These are phyloP conservation scores for Clonostachys chloroleuca DNA, from an alignment of 2,329 filamentous ascomycete genomes.

Conservation along the genomic window DNA sequence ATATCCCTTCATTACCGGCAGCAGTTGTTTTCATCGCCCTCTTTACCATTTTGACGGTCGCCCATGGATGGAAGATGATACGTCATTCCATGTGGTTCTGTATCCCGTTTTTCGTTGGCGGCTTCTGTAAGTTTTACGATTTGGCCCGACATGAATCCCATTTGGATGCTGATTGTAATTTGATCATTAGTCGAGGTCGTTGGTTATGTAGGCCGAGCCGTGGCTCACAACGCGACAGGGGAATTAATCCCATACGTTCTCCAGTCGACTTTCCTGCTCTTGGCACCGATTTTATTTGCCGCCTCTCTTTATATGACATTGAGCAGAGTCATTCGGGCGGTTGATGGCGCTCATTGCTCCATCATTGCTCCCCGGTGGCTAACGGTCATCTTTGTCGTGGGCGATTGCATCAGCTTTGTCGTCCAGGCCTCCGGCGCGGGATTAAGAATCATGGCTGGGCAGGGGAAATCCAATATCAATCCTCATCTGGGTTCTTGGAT, in stretches of 20 bases:
- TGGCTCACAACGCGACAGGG: conserved; percentile 11
- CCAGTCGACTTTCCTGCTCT: conserved; percentile 28
- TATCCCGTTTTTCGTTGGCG: conserved; percentile 36
- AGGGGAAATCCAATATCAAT: conserved; percentile 9
- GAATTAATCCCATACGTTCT: conserved; percentile 18
- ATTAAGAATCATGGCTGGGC: conserved; percentile 8
- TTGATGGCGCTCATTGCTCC: conserved; percentile 12
- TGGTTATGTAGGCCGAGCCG: conserved; percentile 20
- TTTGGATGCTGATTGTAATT: too few species aligned
- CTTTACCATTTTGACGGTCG: conserved; percentile 30
- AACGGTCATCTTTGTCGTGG: conserved; percentile 21
- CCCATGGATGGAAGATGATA: conserved; percentile 33
- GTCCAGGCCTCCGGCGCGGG: conserved; percentile 21
- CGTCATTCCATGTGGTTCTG: conserved; percentile 43
- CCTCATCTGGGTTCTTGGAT: conserved; percentile 31
- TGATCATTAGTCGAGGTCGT: conserved; percentile 23
- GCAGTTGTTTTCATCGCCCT: conserved; percentile 38
- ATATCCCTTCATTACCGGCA: conserved; percentile 34
- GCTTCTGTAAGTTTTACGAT: conserved; percentile 23
- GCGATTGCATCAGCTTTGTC: conserved; percentile 19
- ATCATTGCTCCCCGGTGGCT: conserved; percentile 14
- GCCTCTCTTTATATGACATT: conserved; percentile 41
- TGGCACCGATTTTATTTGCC: conserved; percentile 37
- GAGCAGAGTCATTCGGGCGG: conserved; percentile 25
- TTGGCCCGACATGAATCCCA: too few species aligned